phyloP scores from a whole-genome alignment of 768 basidiomycete genomes.

The Suillus subaureus region DNA sequence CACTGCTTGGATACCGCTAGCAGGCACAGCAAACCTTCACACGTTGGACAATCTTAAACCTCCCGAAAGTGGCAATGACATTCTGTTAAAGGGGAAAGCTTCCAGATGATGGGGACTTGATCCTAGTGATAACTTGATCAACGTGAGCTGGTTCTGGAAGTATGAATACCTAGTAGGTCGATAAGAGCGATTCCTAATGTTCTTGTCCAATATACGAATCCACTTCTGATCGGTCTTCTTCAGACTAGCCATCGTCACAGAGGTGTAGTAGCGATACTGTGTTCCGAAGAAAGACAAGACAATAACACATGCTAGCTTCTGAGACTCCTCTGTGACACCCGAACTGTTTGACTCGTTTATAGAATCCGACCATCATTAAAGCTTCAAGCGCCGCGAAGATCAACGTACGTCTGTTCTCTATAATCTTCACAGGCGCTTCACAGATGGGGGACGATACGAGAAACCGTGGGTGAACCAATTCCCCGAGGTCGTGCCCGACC shows the following conservation, averaged over 20 bases:
- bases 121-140: not conserved
- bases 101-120: not conserved
- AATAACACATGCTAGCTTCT: not conserved
- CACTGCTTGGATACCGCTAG: not conserved
- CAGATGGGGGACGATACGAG: slow-evolving; percentile 26
- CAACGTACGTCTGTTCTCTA: not conserved
- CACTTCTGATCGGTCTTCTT: slow-evolving; percentile 3
- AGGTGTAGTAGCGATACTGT: not conserved
- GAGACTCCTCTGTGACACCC: not conserved
- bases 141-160: not conserved
- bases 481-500: slow-evolving; percentile 23
- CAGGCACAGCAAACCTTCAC: not conserved
- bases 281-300: not conserved
- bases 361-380: not conserved
- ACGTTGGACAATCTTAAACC: not conserved
- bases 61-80: not conserved
- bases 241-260: not conserved
- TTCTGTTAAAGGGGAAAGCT: not conserved
- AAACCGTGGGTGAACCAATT: slow-evolving; percentile 23
- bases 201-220: not conserved
- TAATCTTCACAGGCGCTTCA: slow-evolving; percentile 20
- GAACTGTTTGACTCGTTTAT: not conserved
- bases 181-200: slow-evolving; percentile 1
- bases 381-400: not conserved
- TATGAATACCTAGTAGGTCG: not conserved